Base-by-base conservation (phyloP, 441 rosid genomes). In the Capsella rubella region DNA sequence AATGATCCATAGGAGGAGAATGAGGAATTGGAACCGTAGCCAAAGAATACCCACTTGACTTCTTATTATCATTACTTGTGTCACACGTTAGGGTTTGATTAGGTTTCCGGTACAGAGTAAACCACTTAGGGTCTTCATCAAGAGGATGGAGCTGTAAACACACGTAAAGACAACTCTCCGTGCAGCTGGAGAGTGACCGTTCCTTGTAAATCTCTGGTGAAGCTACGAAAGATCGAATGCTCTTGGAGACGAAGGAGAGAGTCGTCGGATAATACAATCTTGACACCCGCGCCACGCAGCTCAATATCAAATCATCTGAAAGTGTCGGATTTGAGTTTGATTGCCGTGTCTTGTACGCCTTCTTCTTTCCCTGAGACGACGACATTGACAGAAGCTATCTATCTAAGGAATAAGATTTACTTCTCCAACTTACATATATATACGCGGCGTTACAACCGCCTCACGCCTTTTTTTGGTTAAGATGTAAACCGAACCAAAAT, bases 1-100 rank as follows among this genome's bases (percentile, higher is more conserved):
- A 39, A 1, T 3, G 0, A 21, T 3, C 0, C 7, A 1, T 2
- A 60, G 3, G 7, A 39, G 11, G 18, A 60, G 49, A 3, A 60
- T 12, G 49, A 0, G 49, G 18, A 39, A 12, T 7, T 40, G 64
- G 11, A 32, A 60, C 18, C 13, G 8, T 21, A 39, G 34, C 32
- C 18, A 40, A 39, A 40, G 39, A 18, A 60, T 60, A 39, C 10
- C 18, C 49, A 60, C 49, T 40, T 59, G 64, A 59, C 16, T 56
- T 59, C 1, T 58, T 11, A 10, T 7, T 54, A n/a, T 21, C 2
- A 21, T 8, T 14, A 54, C 59, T 54, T 32, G 32, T 58, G 10
- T 58, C 32, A 21, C 6, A 2, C 2, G 16, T 37, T 37, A 37
- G 47, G 64, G 32, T 6, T 37, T 11, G 8, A 10, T 58, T n/a